Evolutionary conservation across 2,329 filamentous ascomycete species (phyloP).

Genomic region (Apiospora kogelbergensis): DNA sequence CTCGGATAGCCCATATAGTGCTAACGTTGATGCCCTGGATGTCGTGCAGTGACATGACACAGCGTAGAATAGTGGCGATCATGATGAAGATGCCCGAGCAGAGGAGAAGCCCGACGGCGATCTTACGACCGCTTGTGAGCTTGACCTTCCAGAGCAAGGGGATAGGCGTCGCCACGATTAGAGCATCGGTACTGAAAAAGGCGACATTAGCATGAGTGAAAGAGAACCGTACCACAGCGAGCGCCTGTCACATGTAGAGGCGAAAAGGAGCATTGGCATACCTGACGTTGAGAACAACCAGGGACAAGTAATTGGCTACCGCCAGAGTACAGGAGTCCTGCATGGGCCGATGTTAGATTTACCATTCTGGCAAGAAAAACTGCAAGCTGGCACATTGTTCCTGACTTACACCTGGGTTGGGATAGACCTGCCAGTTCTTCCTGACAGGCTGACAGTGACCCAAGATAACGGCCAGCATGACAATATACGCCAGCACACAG

Average conservation of each 20-base stretch:
- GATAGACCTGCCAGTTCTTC: slow-evolving; percentile 6
- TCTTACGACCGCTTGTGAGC: slow-evolving; percentile 36
- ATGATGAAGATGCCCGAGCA: slow-evolving; percentile 46
- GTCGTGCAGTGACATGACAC: slow-evolving; percentile 35
- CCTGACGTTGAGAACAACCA: slow-evolving; percentile 7
- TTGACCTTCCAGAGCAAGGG: slow-evolving; percentile 41
- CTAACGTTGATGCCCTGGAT: slow-evolving; percentile 37
- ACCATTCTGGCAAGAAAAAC: not conserved
- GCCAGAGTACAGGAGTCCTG: slow-evolving; percentile 7
- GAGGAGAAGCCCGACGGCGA: slow-evolving; percentile 38
- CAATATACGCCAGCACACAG: slow-evolving; percentile 1
- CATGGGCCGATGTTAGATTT: too few relatives aligned
- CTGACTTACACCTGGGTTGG: not conserved
- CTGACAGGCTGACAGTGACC: slow-evolving; percentile 1
- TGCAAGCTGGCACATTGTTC: not conserved
- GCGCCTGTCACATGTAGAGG: too few relatives aligned
- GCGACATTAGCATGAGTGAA: not conserved
- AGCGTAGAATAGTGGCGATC: slow-evolving; percentile 41
- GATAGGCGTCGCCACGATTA: slow-evolving; percentile 39
- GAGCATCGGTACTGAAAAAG: slow-evolving; percentile 36
- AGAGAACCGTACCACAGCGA: not conserved
- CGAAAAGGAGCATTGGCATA: not conserved
- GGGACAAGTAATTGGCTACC: slow-evolving; percentile 5
- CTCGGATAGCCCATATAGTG: slow-evolving; percentile 43
- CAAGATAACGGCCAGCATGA: slow-evolving; percentile 9